Evolutionary conservation across 2,329 filamentous ascomycete species (phyloP).

Genomic region (Aspergillus sp.): DNA sequence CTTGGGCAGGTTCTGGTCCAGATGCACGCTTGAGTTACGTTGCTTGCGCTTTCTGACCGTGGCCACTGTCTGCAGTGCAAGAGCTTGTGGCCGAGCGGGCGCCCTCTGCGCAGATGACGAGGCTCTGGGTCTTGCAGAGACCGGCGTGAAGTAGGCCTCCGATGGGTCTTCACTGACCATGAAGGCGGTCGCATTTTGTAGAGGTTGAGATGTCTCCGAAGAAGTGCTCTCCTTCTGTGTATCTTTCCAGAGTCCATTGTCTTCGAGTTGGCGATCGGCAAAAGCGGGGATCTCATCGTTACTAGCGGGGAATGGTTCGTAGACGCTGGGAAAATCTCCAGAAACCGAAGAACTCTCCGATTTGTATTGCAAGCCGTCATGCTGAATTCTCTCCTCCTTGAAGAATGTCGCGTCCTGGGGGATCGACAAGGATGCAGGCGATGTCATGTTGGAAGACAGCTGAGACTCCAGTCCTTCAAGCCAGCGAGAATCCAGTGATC

Average conservation of each 20-base stretch:
- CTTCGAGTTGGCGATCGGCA: conserved; percentile 34
- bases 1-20: conserved; percentile 33
- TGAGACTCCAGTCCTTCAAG: conserved; percentile 36
- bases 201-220: conserved; percentile 27
- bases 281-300: conserved; percentile 33
- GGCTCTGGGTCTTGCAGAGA: conserved; percentile 27
- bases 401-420: conserved; percentile 20
- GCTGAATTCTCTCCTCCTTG: conserved; percentile 21
- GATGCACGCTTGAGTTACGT: conserved; percentile 26
- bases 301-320: conserved; percentile 37
- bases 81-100: conserved; percentile 31
- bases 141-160: conserved; percentile 31
- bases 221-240: conserved; percentile 27
- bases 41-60: conserved; percentile 41
- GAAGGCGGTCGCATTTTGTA: conserved; percentile 35
- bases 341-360: conserved; percentile 42
- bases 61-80: conserved; percentile 34
- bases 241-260: conserved; percentile 35
- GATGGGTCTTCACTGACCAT: conserved; percentile 38
- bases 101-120: conserved; percentile 27
- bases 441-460: conserved; percentile 31
- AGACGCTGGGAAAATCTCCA: conserved; percentile 35
- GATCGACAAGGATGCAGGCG: conserved; percentile 26
- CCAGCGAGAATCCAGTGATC: conserved; percentile 38
- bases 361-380: conserved; percentile 37